Evolutionary conservation across 1,284 basidiomycete species (phyloP).

Genomic region (Porogramme epimiltina): DNA sequence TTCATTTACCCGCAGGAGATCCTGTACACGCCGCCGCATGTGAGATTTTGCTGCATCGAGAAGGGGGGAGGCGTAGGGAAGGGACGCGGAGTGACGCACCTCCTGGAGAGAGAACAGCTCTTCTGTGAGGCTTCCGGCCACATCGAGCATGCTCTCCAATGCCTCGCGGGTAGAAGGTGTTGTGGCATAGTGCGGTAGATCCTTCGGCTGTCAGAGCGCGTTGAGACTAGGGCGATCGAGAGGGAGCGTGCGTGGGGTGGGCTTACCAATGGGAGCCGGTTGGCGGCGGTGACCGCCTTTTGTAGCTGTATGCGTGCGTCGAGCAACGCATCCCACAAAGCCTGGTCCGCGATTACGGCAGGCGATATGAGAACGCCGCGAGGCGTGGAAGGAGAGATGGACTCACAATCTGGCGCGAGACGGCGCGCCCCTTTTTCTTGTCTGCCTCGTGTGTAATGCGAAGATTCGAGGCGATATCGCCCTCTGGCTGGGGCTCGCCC

Average conservation of each 20-base stretch:
- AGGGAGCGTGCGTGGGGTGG: background rate
- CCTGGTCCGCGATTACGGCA: conserved; percentile 44
- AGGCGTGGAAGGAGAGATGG: conserved; percentile 1
- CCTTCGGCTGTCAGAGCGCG: conserved; percentile 13
- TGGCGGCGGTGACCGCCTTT: conserved; percentile 70
- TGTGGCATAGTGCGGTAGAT: conserved; percentile 11
- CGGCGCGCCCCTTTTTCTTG: conserved; percentile 76
- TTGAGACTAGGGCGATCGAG: background rate
- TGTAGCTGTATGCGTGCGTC: conserved; percentile 89
- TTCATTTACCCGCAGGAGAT: conserved; percentile 41
- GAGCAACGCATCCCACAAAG: conserved; percentile 82
- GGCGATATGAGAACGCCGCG: conserved; percentile 11
- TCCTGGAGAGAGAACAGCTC: conserved; percentile 73
- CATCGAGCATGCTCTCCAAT: conserved; percentile 52
- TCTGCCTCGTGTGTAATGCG: conserved; percentile 66
- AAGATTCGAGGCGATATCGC: conserved; percentile 54
- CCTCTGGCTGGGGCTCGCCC: conserved; percentile 18
- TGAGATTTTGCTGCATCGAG: conserved; percentile 2
- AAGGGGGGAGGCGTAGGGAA: conserved; percentile 2
- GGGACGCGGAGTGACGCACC: conserved; percentile 34
- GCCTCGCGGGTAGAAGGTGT: conserved; percentile 36
- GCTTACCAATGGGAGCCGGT: conserved; percentile 60
- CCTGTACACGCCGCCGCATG: conserved; percentile 4
- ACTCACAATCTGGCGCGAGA: conserved; percentile 81
- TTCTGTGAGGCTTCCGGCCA: conserved; percentile 60